phyloP scores from a whole-genome alignment of 768 basidiomycete species.

The Gloeophyllum trabeum region DNA sequence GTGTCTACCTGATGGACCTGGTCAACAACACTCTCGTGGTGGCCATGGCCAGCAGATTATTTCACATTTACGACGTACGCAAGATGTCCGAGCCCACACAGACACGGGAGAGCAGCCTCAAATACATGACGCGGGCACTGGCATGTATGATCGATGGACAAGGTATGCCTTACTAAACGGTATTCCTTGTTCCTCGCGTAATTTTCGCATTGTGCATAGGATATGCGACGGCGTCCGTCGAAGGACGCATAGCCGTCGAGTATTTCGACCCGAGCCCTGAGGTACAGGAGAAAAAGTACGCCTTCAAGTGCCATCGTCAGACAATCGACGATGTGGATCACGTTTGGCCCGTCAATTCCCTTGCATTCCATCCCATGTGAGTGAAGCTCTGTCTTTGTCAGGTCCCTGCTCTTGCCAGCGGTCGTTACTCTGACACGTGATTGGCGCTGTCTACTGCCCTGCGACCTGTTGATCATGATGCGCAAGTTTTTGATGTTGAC shows the following conservation, averaged over 20 bases:
- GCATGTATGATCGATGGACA: constrained; percentile 91
- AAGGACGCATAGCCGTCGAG: constrained; percentile 94
- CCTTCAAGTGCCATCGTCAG: constrained; percentile 95
- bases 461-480: too few species aligned
- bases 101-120: constrained; percentile 83
- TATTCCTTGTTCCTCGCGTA: too few species aligned
- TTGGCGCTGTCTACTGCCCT: too few species aligned
- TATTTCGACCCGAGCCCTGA: constrained; percentile 81
- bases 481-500: too few species aligned
- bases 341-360: constrained; percentile 92
- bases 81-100: constrained; percentile 69
- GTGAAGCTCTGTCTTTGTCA: constrained; percentile 11
- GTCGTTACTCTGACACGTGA: too few species aligned
- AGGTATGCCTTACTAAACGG: constrained; percentile 38
- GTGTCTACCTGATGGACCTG: constrained; percentile 77
- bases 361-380: constrained; percentile 87
- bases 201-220: constrained; percentile 50
- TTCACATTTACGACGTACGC: constrained; percentile 82
- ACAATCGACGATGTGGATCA: constrained; percentile 86
- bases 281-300: constrained; percentile 82
- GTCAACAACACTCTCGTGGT: constrained; percentile 77
- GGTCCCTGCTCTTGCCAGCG: too few species aligned
- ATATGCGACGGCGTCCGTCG: constrained; percentile 88
- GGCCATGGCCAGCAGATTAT: constrained; percentile 84
- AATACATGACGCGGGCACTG: constrained; percentile 87